Evolutionary conservation across 202 grass and related monocot species (phyloP), one percentile per base, ranked within the genome.

Genomic region (Elaeis oleifera): DNA sequence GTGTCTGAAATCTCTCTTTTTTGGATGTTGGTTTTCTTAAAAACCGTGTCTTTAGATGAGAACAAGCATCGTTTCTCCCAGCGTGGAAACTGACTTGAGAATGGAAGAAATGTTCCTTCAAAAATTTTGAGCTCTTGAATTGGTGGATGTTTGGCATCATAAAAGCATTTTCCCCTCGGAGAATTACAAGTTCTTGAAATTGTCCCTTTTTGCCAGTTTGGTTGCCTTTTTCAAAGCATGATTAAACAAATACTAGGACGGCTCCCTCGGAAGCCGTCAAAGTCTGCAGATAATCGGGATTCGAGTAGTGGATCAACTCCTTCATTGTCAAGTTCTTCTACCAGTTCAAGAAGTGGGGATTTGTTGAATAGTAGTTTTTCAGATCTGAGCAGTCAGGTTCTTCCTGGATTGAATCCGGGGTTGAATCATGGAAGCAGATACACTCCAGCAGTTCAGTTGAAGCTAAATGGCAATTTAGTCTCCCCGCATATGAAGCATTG

Each of bases 311-410:
- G 53, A 16, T 27, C 25, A 21, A 56, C 51, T 57, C n/a, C 65
- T 22, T 32, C 65, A 56, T 68, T 28, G 16, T 17, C 65, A 7
- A 69, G 18, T 69, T 23, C 61, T 24, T 69, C 52, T 39, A 56
- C 65, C 17, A 69, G 53, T 57, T 69, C 65, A 49, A 53, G 65
- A 23, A 31, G 54, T 44, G 65, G 65, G 65, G 65, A 69, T 32
- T 69, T 57, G 65, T 18, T 18, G 16, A 69, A 23, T 32, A 69
- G 19, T 52, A 56, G 65, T 27, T 1, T 57, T 14, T 23, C 53
- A 16, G 55, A 39, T 39, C 29, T 9, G 36, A 39, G 9, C 36
- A 39, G 36, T 13, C 36, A 39, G 7, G 36, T 39, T 39, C 23
- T 50, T 52, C 62, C 62, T 65, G 62, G 22, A 26, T 51, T 51